These are phyloP conservation scores for Leccinum rimulosum DNA, from an alignment of 768 basidiomycete species.

Conservation along the genomic window DNA sequence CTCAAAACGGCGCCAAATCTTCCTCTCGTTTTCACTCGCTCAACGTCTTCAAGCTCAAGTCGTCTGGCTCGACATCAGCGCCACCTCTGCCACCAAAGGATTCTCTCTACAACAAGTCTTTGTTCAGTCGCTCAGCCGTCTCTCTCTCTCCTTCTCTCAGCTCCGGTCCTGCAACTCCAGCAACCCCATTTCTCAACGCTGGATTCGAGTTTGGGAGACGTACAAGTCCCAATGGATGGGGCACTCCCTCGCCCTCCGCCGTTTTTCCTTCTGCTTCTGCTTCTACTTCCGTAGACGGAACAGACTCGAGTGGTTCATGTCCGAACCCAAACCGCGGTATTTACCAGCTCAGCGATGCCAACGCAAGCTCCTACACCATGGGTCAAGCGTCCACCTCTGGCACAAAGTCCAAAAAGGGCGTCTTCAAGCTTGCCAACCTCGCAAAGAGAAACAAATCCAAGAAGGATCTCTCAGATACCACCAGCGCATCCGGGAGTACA, in stretches of 20 bases:
- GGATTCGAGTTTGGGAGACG: constrained; percentile 7
- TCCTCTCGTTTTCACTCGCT: constrained; percentile 42
- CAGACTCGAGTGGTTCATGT: constrained; percentile 27
- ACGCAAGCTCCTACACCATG: constrained; percentile 14
- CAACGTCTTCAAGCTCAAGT: constrained; percentile 41
- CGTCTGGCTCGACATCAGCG: constrained; percentile 1
- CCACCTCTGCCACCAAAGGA: constrained; percentile 67
- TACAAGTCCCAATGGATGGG: constrained; percentile 7
- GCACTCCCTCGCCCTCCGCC: constrained; percentile 17
- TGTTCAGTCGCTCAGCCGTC: constrained; percentile 43
- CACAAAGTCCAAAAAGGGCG: constrained; percentile 27
- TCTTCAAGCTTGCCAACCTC: constrained; percentile 38
- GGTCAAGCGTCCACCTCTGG: constrained; percentile 1
- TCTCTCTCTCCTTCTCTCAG: constrained; percentile 44
- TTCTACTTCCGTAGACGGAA: constrained; percentile 22
- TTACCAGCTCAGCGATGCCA: constrained; percentile 19
- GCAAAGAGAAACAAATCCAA: constrained; percentile 33
- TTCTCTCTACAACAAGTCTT: constrained; percentile 29
- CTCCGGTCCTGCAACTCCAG: constrained; percentile 22
- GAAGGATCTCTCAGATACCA: constrained; percentile 27
- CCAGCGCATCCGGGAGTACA: constrained; percentile 15
- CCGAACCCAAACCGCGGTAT: constrained; percentile 6
- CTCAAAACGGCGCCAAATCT: constrained; percentile 14
- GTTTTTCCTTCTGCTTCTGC: background rate
- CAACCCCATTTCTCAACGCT: constrained; percentile 8